phyloP scores from a whole-genome alignment of 2,329 filamentous ascomycete species.

The Aureobasidium subglaciale region DNA sequence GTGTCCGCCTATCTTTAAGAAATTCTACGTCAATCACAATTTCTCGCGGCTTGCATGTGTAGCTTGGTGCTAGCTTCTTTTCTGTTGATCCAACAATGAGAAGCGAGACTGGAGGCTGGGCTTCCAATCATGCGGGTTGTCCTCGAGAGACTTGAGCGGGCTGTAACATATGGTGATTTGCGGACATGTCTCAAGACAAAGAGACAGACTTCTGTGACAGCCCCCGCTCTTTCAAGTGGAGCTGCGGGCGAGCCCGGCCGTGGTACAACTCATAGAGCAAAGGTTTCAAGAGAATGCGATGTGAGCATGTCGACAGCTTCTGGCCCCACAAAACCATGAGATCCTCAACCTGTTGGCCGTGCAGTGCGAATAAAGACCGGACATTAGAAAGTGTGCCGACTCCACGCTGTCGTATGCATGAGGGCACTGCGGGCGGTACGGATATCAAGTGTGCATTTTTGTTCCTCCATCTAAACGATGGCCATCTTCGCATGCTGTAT shows the following conservation, averaged over 20 bases:
- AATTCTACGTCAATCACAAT: not conserved
- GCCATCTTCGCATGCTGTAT: not conserved
- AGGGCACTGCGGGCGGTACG: not conserved
- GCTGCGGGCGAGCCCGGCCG: not conserved
- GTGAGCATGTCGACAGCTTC: not conserved
- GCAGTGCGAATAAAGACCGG: not conserved
- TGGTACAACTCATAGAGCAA: not conserved
- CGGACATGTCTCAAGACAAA: not conserved
- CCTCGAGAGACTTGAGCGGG: not conserved
- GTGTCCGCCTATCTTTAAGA: not conserved
- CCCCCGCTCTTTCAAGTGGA: not conserved
- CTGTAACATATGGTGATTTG: not conserved
- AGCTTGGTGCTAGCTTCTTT: not conserved
- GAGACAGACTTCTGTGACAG: not conserved
- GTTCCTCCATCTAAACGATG: not conserved
- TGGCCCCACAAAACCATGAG: not conserved
- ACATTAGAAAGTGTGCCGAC: not conserved
- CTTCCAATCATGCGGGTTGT: not conserved
- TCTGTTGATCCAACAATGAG: not conserved
- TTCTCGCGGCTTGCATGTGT: slow-evolving; percentile 6
- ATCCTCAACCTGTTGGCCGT: not conserved
- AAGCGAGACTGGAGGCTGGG: not conserved
- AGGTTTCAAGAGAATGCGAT: not conserved
- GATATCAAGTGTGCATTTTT: not conserved
- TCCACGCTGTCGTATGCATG: not conserved